Conservation (phyloP, 208 protist species). For the Phytomonas francai region DNA sequence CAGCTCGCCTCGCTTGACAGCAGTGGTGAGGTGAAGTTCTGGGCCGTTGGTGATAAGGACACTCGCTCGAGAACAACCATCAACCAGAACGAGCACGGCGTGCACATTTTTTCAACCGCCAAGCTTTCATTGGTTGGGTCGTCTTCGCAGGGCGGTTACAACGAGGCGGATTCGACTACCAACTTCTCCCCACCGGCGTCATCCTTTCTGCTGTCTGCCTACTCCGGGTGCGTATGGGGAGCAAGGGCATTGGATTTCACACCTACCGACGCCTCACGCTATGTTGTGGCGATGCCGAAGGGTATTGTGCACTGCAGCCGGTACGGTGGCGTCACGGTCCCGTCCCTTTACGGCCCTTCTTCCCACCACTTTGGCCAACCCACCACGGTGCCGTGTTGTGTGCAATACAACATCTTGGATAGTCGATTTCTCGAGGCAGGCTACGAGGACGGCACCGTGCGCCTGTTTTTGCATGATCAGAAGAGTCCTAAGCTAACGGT, state of each 20-base stretch:
- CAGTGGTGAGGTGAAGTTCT: slow-evolving; percentile 43
- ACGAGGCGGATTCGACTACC: no score
- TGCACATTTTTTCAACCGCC: slow-evolving; percentile 37
- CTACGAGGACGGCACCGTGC: slow-evolving; percentile 75
- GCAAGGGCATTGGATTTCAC: slow-evolving; percentile 40
- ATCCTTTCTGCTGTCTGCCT: slow-evolving; percentile 28
- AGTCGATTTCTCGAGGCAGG: slow-evolving; percentile 60
- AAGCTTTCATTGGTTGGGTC: no score
- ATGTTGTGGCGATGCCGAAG: slow-evolving; percentile 44
- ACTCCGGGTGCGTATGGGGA: slow-evolving; percentile 11
- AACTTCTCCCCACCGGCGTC: slow-evolving; percentile 3
- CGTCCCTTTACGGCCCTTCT: slow-evolving; percentile 49
- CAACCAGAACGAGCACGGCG: slow-evolving; percentile 38
- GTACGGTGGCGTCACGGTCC: slow-evolving; percentile 57
- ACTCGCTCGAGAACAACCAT: no score
- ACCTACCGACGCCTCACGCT: slow-evolving; percentile 54
- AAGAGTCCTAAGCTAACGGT: slow-evolving; percentile 58
- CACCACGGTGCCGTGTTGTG: slow-evolving; percentile 39
- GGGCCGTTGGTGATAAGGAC: slow-evolving; percentile 59
- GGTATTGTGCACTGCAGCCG: slow-evolving; percentile 56
- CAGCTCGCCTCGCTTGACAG: slow-evolving; percentile 68
- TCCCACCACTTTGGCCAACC: slow-evolving; percentile 10
- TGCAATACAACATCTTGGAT: slow-evolving; percentile 53
- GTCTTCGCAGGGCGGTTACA: no score
- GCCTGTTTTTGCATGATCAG: slow-evolving; percentile 49